Percentiles rank a stretch among this genome's conserved stretches.
Conservation (phyloP, 495 filamentous ascomycete species). For the Penicillium flavigenum region DNA sequence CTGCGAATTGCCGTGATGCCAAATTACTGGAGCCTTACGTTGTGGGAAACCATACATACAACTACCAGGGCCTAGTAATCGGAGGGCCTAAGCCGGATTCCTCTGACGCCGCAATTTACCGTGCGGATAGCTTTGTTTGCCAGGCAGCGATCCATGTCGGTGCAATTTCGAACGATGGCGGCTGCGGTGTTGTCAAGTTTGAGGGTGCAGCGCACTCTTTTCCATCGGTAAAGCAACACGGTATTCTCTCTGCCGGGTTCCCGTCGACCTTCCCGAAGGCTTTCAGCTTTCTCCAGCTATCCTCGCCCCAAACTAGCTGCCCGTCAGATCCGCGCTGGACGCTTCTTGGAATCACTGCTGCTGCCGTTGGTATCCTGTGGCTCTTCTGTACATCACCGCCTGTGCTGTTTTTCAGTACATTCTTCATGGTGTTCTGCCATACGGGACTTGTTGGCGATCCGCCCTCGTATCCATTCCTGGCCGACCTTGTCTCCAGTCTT, state of each 20-base stretch:
- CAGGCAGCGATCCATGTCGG: constrained; percentile 78
- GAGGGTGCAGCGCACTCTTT: constrained; percentile 67
- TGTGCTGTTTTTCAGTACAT: constrained; percentile 70
- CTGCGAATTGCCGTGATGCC: constrained; percentile 67
- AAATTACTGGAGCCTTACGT: constrained; percentile 68
- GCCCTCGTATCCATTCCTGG: constrained; percentile 54
- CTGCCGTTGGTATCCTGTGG: constrained; percentile 63
- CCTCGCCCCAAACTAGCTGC: constrained; percentile 41
- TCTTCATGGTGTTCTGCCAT: constrained; percentile 72
- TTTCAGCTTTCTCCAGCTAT: constrained; percentile 60
- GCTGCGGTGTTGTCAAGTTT: constrained; percentile 71
- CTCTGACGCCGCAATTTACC: constrained; percentile 55
- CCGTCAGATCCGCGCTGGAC: constrained; percentile 68
- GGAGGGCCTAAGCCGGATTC: constrained; percentile 60
- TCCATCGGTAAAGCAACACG: constrained; percentile 56
- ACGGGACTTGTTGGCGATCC: constrained; percentile 78
- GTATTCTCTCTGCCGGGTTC: constrained; percentile 67
- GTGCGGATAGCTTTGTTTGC: constrained; percentile 82
- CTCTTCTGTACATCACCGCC: constrained; percentile 66
- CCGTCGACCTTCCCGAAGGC: constrained; percentile 76
- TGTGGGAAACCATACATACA: constrained; percentile 69
- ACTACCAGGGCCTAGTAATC: constrained; percentile 70
- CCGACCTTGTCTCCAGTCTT: constrained; percentile 64
- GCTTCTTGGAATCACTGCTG: constrained; percentile 68
- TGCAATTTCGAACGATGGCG: constrained; percentile 66